A percentile compares a stretch with the other conserved stretches of the same genome.
phyloP scores from a whole-genome alignment of 2,329 filamentous ascomycete genomes.

The Nemania serpens region DNA sequence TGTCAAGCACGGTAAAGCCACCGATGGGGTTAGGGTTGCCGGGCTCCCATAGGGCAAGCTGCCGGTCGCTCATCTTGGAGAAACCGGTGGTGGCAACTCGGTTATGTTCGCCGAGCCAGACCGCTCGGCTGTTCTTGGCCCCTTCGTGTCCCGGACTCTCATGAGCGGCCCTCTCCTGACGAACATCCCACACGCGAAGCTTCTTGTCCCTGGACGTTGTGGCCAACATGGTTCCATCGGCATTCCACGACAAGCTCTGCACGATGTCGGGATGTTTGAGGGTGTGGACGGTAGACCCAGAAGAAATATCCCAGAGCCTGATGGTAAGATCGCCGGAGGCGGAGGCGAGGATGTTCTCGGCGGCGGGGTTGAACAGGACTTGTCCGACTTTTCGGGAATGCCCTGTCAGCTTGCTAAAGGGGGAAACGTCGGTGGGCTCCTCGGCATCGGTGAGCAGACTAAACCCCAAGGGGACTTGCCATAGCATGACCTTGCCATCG shows the following conservation, averaged over 20 bases:
- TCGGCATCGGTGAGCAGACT: conserved; percentile 83
- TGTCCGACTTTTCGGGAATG: conserved; percentile 97
- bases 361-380: conserved; percentile 95
- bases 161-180: conserved; percentile 85
- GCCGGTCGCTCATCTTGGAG: conserved; percentile 96
- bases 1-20: conserved; percentile 88
- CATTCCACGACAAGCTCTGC: conserved; percentile 95
- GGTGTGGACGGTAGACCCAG: conserved; percentile 73
- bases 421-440: conserved; percentile 79
- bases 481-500: conserved; percentile 95
- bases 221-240: conserved; percentile 80
- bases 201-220: conserved; percentile 99
- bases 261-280: conserved; percentile 91
- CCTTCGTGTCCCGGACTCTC: conserved; percentile 85
- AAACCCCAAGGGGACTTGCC: conserved; percentile 90
- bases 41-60: conserved; percentile 94
- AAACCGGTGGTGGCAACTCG: conserved; percentile 96
- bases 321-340: conserved; percentile 93
- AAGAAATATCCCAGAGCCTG: conserved; percentile 93
- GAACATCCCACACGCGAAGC: conserved; percentile 94
- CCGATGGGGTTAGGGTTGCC: conserved; percentile 84
- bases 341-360: conserved; percentile 92
- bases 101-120: conserved; percentile 98
- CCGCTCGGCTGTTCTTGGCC: conserved; percentile 95
- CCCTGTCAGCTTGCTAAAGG: conserved; percentile 79